Evolutionary conservation across 306 rosid genomes (phyloP).

Genomic region (Senna tora): DNA sequence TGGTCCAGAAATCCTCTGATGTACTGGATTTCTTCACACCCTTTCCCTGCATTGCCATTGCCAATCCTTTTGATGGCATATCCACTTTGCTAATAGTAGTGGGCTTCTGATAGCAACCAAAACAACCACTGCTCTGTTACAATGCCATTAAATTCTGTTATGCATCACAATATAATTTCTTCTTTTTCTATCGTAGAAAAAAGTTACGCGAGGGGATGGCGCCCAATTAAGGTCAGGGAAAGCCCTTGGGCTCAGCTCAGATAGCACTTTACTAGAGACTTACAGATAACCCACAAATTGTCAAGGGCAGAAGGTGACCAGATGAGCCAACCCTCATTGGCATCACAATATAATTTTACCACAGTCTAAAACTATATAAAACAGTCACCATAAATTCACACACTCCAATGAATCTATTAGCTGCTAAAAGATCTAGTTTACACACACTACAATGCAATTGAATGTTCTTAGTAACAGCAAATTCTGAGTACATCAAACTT

Average conservation of each 20-base stretch:
- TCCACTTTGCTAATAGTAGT: constrained; percentile 33
- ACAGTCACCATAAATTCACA: constrained; percentile 3
- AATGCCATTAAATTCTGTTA: constrained; percentile 61
- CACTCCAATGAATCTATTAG: constrained; percentile 1
- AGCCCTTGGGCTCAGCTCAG: too few relatives aligned
- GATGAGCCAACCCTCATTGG: too few relatives aligned
- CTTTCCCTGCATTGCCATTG: constrained; percentile 34
- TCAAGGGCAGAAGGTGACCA: too few relatives aligned
- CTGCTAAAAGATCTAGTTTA: background rate
- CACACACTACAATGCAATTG: background rate
- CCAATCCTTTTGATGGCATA: constrained; percentile 45
- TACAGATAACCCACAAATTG: too few relatives aligned
- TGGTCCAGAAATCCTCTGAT: constrained; percentile 81
- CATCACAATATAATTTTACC: constrained; percentile 38
- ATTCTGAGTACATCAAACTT: background rate
- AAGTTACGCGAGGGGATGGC: too few relatives aligned
- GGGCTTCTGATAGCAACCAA: constrained; percentile 58
- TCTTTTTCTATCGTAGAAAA: too few relatives aligned
- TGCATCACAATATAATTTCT: constrained; percentile 42
- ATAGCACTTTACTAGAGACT: too few relatives aligned
- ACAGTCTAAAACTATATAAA: background rate
- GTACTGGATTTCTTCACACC: constrained; percentile 53
- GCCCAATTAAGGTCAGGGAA: too few relatives aligned
- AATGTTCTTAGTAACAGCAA: background rate
- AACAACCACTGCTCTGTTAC: constrained; percentile 92